Evolutionary conservation across 495 filamentous ascomycete species (phyloP).

Genomic region (Penicillium cataractarum): DNA sequence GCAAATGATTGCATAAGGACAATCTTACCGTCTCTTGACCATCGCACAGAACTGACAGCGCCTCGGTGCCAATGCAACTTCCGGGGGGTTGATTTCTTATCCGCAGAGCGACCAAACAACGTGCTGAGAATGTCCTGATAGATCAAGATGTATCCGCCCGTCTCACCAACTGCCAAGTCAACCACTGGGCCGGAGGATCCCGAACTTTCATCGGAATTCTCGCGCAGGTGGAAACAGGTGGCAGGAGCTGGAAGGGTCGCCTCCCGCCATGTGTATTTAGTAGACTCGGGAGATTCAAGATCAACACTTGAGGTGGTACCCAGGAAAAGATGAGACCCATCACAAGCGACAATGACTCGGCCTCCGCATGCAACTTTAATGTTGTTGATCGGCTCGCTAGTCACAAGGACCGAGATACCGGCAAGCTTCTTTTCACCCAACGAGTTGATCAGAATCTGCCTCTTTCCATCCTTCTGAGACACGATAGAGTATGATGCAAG

Average conservation of each 20-base stretch:
- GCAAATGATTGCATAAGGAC: too few relatives aligned
- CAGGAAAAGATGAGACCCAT: slow-evolving; percentile 38
- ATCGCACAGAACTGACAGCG: slow-evolving; percentile 77
- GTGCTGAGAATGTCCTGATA: slow-evolving; percentile 72
- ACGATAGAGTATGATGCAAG: slow-evolving; percentile 21
- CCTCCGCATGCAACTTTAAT: slow-evolving; percentile 40
- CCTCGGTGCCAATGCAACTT: slow-evolving; percentile 89
- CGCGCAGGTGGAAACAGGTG: slow-evolving; percentile 40
- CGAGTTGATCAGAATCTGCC: slow-evolving; percentile 32
- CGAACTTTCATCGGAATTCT: slow-evolving; percentile 21
- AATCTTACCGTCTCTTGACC: slow-evolving; percentile 83
- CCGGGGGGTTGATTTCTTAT: slow-evolving; percentile 47
- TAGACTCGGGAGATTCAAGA: slow-evolving; percentile 17
- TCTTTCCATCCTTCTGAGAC: slow-evolving; percentile 37
- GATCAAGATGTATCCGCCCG: slow-evolving; percentile 72
- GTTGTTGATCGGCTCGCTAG: slow-evolving; percentile 32
- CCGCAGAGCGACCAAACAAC: slow-evolving; percentile 46
- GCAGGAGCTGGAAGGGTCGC: slow-evolving; percentile 40
- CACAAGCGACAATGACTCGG: slow-evolving; percentile 41
- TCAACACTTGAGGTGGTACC: slow-evolving; percentile 28
- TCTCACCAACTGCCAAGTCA: slow-evolving; percentile 76
- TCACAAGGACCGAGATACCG: slow-evolving; percentile 33
- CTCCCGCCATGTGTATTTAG: slow-evolving; percentile 57
- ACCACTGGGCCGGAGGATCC: slow-evolving; percentile 42
- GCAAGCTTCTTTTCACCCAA: slow-evolving; percentile 29